Evolutionary conservation across 306 rosid genomes (phyloP).

Genomic region (Prosopis cineraria): DNA sequence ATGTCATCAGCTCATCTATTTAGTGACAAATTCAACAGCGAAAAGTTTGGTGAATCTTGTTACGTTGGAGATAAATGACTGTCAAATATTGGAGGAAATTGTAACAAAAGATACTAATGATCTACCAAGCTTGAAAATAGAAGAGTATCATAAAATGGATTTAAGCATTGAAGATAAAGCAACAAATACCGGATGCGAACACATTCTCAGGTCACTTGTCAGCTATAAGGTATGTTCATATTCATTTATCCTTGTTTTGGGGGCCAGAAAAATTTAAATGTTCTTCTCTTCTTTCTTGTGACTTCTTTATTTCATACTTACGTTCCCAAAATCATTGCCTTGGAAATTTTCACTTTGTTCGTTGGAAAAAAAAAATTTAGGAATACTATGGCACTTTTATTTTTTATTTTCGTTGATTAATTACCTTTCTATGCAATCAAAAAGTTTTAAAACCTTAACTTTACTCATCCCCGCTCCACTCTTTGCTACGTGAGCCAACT

Average conservation of each 20-base stretch:
- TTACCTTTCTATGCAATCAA: too few species aligned
- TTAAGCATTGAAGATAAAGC: not conserved
- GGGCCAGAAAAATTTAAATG: too few species aligned
- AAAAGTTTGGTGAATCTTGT: not conserved
- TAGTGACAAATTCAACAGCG: not conserved
- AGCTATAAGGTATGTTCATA: not conserved
- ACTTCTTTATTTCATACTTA: not conserved
- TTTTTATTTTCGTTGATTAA: too few species aligned
- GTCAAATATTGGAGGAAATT: not conserved
- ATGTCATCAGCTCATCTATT: not conserved
- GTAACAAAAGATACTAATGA: not conserved
- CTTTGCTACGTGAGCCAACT: too few species aligned
- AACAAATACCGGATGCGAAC: not conserved
- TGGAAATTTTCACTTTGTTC: too few species aligned
- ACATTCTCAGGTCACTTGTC: not conserved
- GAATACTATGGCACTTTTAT: too few species aligned
- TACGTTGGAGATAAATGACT: not conserved
- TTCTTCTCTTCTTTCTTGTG: not conserved
- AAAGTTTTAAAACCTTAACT: too few species aligned
- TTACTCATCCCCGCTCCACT: too few species aligned
- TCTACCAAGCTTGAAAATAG: not conserved
- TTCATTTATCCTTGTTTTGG: not conserved
- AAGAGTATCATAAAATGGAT: not conserved
- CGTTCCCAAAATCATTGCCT: not conserved
- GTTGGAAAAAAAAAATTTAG: too few species aligned